Percentiles rank a stretch among this genome's conserved stretches.
These are phyloP conservation scores for Spirogloea muscicola DNA, from an alignment of 139 green algal genomes.

Conservation along the genomic window DNA sequence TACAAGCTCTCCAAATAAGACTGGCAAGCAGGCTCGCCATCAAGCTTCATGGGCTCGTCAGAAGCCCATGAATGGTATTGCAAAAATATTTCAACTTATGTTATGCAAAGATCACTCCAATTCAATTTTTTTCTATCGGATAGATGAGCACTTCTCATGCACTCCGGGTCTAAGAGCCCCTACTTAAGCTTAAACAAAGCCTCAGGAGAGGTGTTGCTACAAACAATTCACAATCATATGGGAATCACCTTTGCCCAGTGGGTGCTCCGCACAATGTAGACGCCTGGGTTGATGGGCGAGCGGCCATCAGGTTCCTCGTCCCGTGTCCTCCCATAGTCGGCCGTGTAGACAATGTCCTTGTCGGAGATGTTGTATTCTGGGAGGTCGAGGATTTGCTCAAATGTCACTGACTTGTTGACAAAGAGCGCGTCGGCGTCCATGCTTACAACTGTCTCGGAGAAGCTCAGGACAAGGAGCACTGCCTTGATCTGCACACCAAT, in stretches of 20 bases:
- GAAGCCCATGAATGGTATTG: too few relatives aligned
- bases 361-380: constrained; percentile 14
- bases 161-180: too few relatives aligned
- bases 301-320: constrained; percentile 7
- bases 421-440: constrained; percentile 42
- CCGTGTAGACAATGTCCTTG: constrained; percentile 40
- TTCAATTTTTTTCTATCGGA: too few relatives aligned
- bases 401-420: constrained; percentile 21
- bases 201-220: too few relatives aligned
- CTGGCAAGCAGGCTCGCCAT: too few relatives aligned
- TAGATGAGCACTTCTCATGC: too few relatives aligned
- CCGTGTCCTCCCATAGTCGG: background rate
- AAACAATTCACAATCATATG: too few relatives aligned
- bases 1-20: constrained; percentile 33
- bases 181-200: too few relatives aligned
- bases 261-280: constrained; percentile 38
- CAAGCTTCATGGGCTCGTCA: too few relatives aligned
- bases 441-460: constrained; percentile 31
- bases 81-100: too few relatives aligned
- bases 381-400: constrained; percentile 17
- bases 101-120: too few relatives aligned
- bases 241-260: constrained; percentile 34
- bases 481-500: constrained; percentile 17
- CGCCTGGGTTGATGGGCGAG: constrained; percentile 34
- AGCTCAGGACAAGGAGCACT: constrained; percentile 27